A percentile compares a stretch with the other conserved stretches of the same genome.
Conservation (phyloP, 1,139 yeast species). For the Entelexis sorbosivorans region DNA sequence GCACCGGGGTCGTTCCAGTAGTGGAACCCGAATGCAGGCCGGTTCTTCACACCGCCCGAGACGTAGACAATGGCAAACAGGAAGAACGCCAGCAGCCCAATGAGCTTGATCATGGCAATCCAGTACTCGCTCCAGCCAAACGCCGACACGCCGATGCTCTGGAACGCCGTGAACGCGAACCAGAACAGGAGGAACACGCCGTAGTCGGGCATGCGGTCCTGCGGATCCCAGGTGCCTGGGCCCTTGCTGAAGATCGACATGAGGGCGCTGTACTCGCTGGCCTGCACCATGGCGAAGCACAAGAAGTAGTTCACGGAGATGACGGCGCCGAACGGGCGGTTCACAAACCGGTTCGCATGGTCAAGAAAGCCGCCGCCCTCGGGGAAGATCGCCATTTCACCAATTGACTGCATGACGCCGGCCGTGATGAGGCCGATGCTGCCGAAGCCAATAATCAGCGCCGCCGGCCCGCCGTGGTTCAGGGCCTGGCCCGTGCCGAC, state of each 20-base stretch:
- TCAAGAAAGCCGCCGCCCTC: conserved; percentile 53
- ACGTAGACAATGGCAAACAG: conserved; percentile 49
- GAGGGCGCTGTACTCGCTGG: conserved; percentile 49
- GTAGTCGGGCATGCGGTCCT: conserved; percentile 46
- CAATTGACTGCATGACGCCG: conserved; percentile 49
- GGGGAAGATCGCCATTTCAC: conserved; percentile 56
- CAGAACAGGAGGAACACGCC: conserved; percentile 50
- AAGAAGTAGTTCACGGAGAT: conserved; percentile 55
- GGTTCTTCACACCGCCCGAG: conserved; percentile 47
- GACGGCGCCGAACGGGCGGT: conserved; percentile 49
- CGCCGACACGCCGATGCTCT: conserved; percentile 45
- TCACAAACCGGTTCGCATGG: conserved; percentile 47
- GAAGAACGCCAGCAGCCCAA: conserved; percentile 48
- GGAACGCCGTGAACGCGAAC: conserved; percentile 44
- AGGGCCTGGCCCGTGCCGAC: conserved; percentile 54
- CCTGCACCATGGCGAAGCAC: conserved; percentile 50
- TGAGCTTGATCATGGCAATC: conserved; percentile 47
- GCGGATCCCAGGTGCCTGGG: conserved; percentile 36
- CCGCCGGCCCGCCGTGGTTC: conserved; percentile 53
- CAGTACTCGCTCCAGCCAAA: conserved; percentile 63
- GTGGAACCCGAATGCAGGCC: conserved; percentile 35
- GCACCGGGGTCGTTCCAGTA: conserved; percentile 94
- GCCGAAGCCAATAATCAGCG: conserved; percentile 46
- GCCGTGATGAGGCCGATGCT: conserved; percentile 51
- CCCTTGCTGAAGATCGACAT: conserved; percentile 39